Conservation (phyloP, 441 rosid species). For the Jatropha multifida region DNA sequence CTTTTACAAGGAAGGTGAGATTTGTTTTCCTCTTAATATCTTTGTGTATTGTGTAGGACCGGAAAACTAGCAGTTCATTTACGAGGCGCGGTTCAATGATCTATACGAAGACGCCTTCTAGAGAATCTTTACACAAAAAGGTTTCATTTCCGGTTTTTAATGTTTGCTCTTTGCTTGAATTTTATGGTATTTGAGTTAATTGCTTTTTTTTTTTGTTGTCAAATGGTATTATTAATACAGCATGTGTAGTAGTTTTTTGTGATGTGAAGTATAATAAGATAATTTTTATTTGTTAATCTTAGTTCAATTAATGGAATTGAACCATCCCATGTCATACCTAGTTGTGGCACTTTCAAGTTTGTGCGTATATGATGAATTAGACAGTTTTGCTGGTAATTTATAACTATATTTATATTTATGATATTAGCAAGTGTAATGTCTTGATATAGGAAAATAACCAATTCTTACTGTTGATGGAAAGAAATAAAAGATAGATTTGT, state of each 20-base stretch:
- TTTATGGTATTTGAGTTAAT: background rate
- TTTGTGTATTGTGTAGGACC: conserved; percentile 44
- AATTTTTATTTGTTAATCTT: background rate
- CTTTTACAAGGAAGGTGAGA: background rate
- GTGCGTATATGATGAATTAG: background rate
- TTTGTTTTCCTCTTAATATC: background rate
- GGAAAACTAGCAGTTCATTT: conserved; percentile 70
- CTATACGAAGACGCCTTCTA: conserved; percentile 93
- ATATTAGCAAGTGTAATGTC: too few species aligned
- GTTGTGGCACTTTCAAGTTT: background rate
- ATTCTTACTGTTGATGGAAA: background rate
- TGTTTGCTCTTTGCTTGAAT: background rate
- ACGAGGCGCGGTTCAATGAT: conserved; percentile 80
- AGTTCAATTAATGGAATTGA: background rate
- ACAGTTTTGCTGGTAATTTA: background rate
- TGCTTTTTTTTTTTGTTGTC: background rate
- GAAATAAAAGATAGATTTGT: background rate
- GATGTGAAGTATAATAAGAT: background rate
- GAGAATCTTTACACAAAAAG: conserved; percentile 57
- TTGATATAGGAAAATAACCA: too few species aligned
- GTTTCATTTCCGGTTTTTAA: conserved; percentile 31
- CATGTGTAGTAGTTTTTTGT: background rate
- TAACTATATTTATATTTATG: too few species aligned
- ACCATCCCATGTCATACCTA: background rate
- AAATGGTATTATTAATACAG: background rate